Evolutionary conservation across 2,329 filamentous ascomycete genomes (phyloP).

Genomic region (Coniochaeta sp.): DNA sequence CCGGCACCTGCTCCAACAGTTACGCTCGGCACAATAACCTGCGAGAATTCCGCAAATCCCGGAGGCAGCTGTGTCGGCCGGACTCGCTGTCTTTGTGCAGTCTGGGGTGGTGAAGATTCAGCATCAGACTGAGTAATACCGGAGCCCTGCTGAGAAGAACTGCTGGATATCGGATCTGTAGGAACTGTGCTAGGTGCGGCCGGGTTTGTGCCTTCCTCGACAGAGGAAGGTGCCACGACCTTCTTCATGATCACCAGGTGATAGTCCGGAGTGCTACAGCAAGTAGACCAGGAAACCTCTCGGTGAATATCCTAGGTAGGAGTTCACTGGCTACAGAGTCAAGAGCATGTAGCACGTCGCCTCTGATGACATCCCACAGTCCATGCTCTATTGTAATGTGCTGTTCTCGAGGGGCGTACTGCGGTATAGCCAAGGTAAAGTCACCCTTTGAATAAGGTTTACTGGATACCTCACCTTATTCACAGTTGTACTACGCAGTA

Average conservation of each 20-base stretch:
- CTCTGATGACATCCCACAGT: neutral
- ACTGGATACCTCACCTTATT: too few species aligned
- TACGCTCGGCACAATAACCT: slow-evolving; percentile 43
- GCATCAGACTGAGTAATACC: neutral
- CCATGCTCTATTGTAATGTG: neutral
- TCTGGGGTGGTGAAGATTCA: neutral
- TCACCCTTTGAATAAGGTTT: too few species aligned
- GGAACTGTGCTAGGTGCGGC: neutral
- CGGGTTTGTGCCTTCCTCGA: neutral
- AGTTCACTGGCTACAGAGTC: neutral
- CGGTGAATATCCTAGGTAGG: neutral
- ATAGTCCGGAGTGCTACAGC: neutral
- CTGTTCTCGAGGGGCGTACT: too few species aligned
- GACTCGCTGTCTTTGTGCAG: neutral
- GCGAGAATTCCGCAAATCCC: slow-evolving; percentile 32
- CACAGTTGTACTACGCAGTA: too few species aligned
- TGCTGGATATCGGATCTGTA: neutral
- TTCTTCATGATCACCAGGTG: neutral
- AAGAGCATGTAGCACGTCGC: neutral
- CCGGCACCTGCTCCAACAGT: slow-evolving; percentile 54
- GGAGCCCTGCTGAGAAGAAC: neutral
- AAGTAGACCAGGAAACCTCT: neutral
- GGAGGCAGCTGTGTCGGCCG: slow-evolving; percentile 24
- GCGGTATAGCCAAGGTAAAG: too few species aligned
- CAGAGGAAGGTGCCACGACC: neutral